Percentiles rank a stretch among this genome's conserved stretches.
Conservation (phyloP, 2,329 filamentous ascomycete genomes). For the Verticillium klebahnii region DNA sequence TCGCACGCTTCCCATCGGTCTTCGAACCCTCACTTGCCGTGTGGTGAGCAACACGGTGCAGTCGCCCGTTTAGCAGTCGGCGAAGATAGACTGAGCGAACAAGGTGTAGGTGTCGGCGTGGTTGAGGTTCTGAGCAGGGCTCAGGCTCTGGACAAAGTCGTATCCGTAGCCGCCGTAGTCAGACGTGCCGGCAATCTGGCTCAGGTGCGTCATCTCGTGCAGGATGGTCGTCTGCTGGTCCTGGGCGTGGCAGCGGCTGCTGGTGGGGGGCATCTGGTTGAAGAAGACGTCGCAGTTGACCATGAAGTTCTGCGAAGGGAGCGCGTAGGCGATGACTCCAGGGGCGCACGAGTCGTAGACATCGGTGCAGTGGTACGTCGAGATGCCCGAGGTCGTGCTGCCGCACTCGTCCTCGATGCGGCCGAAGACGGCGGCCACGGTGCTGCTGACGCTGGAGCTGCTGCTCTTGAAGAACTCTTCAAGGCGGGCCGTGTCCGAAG, state of each 20-base stretch:
- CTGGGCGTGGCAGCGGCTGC: conserved; percentile 46
- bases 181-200: conserved; percentile 47
- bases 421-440: conserved; percentile 45
- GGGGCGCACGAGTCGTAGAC: conserved; percentile 26
- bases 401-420: conserved; percentile 50
- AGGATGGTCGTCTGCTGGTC: conserved; percentile 56
- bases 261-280: conserved; percentile 41
- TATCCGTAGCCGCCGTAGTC: conserved; percentile 46
- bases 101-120: conserved; percentile 56
- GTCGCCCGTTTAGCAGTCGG: conserved; percentile 2
- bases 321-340: background rate
- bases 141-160: conserved; percentile 44
- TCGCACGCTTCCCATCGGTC: no score
- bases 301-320: background rate
- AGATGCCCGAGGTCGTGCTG: conserved; percentile 40
- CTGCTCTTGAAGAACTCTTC: conserved; percentile 62
- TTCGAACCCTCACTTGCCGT: no score
- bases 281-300: background rate
- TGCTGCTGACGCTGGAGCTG: conserved; percentile 25
- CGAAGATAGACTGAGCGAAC: conserved; percentile 12
- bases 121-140: conserved; percentile 43
- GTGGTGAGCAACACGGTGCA: background rate
- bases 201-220: conserved; percentile 62
- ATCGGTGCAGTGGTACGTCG: conserved; percentile 56
- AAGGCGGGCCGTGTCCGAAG: conserved; percentile 30